Evolutionary conservation across 2,329 filamentous ascomycete species (phyloP).

Genomic region (Aspergillus felis): DNA sequence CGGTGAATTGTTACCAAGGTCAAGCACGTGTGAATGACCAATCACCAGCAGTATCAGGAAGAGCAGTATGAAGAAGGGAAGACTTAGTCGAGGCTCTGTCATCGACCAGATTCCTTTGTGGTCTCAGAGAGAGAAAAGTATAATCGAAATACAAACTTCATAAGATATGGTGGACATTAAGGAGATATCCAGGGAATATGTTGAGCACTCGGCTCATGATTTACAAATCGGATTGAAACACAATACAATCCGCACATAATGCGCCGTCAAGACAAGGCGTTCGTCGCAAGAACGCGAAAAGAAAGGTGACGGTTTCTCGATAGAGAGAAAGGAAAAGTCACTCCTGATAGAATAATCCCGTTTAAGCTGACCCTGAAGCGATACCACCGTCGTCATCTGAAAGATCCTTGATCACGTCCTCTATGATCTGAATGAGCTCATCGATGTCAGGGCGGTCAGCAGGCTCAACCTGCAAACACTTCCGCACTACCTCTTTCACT

Average conservation of each 20-base stretch:
- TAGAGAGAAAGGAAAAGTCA: not conserved
- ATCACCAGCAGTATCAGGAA: not conserved
- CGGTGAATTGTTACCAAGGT: not conserved
- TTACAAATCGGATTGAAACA: not conserved
- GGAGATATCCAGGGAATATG: not conserved
- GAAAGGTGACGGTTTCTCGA: not conserved
- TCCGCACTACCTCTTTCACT: slow-evolving; percentile 82
- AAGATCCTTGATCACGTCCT: slow-evolving; percentile 64
- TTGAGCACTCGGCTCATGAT: not conserved
- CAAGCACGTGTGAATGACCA: not conserved
- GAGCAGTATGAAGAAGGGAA: not conserved
- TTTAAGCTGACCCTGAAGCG: slow-evolving; percentile 21
- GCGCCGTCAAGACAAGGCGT: not conserved
- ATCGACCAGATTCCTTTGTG: not conserved
- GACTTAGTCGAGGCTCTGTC: too few relatives aligned
- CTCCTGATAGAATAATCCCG: not conserved
- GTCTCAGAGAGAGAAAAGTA: not conserved
- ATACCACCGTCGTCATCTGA: slow-evolving; percentile 56
- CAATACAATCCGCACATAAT: not conserved
- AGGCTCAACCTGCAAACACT: slow-evolving; percentile 82
- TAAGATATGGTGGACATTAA: not conserved
- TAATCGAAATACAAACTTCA: not conserved
- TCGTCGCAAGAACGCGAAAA: not conserved
- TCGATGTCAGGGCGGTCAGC: slow-evolving; percentile 82
- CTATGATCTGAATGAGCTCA: slow-evolving; percentile 75